A percentile compares a stretch with the other conserved stretches of the same genome.
Conservation (phyloP, 2,329 filamentous ascomycete species). For the Passalora sequoiae region DNA sequence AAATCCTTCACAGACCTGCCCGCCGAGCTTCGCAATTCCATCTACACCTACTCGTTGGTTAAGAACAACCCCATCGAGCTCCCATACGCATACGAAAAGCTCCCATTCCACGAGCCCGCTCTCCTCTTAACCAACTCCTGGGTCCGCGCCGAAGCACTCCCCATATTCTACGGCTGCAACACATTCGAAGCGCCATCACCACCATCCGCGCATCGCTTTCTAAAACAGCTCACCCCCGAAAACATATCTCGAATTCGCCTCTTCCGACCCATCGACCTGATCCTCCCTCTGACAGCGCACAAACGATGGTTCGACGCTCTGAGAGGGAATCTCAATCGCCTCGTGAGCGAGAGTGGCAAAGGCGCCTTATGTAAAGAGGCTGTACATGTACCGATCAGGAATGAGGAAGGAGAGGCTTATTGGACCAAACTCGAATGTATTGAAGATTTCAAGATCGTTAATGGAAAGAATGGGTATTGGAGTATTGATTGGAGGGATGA, state of each 20-base stretch:
- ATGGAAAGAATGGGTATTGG: slow-evolving; percentile 5
- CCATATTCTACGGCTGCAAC: slow-evolving; percentile 23
- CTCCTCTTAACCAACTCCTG: slow-evolving; percentile 11
- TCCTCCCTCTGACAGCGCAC: slow-evolving; percentile 8
- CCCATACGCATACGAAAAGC: slow-evolving; percentile 20
- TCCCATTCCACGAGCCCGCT: slow-evolving; percentile 11
- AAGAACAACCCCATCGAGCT: slow-evolving; percentile 11
- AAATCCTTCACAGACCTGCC: slow-evolving; percentile 4
- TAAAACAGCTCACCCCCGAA: slow-evolving; percentile 8
- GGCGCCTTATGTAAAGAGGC: slow-evolving; percentile 13
- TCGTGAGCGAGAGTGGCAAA: slow-evolving; percentile 15
- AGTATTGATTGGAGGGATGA: slow-evolving; percentile 12
- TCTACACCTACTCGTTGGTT: slow-evolving; percentile 5
- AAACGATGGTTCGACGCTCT: slow-evolving; percentile 13
- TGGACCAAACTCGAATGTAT: slow-evolving; percentile 12
- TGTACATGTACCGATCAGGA: slow-evolving; percentile 15
- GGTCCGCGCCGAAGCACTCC: slow-evolving; percentile 19
- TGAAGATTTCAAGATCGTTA: slow-evolving; percentile 7
- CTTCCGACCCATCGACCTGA: slow-evolving; percentile 16
- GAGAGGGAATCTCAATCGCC: slow-evolving; percentile 11
- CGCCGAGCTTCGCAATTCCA: slow-evolving; percentile 6
- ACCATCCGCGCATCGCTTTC: slow-evolving; percentile 15
- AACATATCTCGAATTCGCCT: slow-evolving; percentile 12
- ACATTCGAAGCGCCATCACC: slow-evolving; percentile 18
- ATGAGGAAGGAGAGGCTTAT: background rate